Evolutionary conservation across 371 early-diverging fungal species (phyloP), one percentile per base, ranked within the genome.

Genomic region (Actinomucor elegans): DNA sequence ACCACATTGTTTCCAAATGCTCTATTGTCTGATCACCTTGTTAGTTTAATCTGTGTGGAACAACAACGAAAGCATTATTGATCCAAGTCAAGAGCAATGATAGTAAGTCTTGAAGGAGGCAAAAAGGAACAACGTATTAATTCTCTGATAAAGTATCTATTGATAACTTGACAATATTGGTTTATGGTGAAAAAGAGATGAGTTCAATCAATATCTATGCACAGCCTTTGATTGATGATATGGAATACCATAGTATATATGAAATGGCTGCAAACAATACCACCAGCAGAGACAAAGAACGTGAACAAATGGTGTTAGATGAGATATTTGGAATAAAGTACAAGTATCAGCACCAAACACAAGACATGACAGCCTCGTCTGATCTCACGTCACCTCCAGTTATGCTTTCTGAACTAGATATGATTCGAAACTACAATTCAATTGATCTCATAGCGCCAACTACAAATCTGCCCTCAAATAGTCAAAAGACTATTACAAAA

Each of bases 31-130:
- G 10, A 24, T 24, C 1, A 12, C 1, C 32, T 31, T 20, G 23
- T 12, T 43, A 52, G 45, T 44, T 34, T 6, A 44, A 53, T 45
- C n/a, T 36, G 10, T 44, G 37, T 53, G 36, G 44, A 10, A 53
- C 53, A 26, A 53, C 53, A 7, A 44, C 26, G 14, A 44, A 36
- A 14, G 53, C 53, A 15, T 45, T 53, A 15, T 12, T 52, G 5
- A n/a, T 52, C 1, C 52, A 43, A 27, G 27, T 52, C n/a, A n/a
- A n/a, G 35, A 34, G 27, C 17, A 23, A 34, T 12, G 2, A 14
- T n/a, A n/a, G n/a, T n/a, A n/a, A n/a, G n/a, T n/a, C n/a, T n/a
- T n/a, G n/a, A n/a, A n/a, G n/a, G n/a, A n/a, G n/a, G n/a, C n/a
- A n/a, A n/a, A n/a, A n/a, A n/a, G n/a, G n/a, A n/a, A n/a, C n/a